These are phyloP conservation scores for Trametes villosa DNA, from an alignment of 768 basidiomycete genomes.

Conservation along the genomic window DNA sequence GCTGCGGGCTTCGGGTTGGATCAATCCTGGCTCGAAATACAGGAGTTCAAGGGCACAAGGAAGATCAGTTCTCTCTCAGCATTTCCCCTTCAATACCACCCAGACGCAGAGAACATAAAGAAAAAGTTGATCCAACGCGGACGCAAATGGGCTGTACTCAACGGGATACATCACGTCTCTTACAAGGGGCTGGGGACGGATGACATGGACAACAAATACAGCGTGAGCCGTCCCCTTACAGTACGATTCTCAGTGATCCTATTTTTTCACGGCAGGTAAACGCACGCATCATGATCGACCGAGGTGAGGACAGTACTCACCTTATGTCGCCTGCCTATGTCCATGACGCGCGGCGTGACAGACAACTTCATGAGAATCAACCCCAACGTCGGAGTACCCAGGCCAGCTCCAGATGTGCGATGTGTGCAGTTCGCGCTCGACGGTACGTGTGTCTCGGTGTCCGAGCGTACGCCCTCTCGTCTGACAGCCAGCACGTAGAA, in stretches of 20 bases:
- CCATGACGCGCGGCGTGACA: slow-evolving; percentile 10
- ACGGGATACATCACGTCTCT: slow-evolving; percentile 57
- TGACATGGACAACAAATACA: slow-evolving; percentile 47
- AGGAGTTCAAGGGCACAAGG: slow-evolving; percentile 52
- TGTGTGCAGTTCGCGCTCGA: not conserved
- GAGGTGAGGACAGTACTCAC: slow-evolving; percentile 41
- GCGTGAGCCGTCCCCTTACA: slow-evolving; percentile 36
- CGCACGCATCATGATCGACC: slow-evolving; percentile 65
- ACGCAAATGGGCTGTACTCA: slow-evolving; percentile 55
- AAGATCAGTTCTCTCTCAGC: slow-evolving; percentile 54
- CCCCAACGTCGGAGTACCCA: slow-evolving; percentile 29
- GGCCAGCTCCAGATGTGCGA: not conserved
- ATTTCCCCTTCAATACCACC: slow-evolving; percentile 57
- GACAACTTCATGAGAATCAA: slow-evolving; percentile 57
- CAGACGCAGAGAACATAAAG: slow-evolving; percentile 43
- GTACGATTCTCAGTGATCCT: not conserved
- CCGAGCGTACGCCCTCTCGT: too few species aligned
- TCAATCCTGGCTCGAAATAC: slow-evolving; percentile 2
- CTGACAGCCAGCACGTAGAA: too few species aligned
- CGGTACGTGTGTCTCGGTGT: not conserved
- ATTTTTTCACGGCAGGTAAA: slow-evolving; percentile 44
- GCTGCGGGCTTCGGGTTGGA: slow-evolving; percentile 41
- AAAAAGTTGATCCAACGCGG: slow-evolving; percentile 48
- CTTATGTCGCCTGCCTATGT: not conserved
- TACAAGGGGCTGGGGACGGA: slow-evolving; percentile 54